These are phyloP conservation scores for Penicillium roqueforti DNA, from an alignment of 495 filamentous ascomycete species.

Conservation along the genomic window DNA sequence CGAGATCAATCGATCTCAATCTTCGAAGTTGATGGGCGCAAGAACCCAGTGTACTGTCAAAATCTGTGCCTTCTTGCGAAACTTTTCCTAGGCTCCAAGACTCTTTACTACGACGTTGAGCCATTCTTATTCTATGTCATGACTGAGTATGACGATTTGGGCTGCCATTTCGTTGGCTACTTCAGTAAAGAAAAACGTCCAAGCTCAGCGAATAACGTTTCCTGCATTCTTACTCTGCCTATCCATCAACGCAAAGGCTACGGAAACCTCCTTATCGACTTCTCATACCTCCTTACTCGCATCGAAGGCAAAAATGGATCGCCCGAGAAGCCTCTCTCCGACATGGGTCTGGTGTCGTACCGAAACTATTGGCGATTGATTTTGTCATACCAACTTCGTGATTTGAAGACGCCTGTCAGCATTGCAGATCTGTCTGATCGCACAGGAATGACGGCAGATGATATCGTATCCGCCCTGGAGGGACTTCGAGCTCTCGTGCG, in stretches of 20 bases:
- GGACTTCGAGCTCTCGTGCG: constrained; percentile 81
- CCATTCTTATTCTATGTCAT: constrained; percentile 98
- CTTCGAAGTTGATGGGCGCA: constrained; percentile 95
- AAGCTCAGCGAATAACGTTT: constrained; percentile 92
- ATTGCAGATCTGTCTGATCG: constrained; percentile 80
- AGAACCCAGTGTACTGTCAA: constrained; percentile 96
- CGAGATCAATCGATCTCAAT: constrained; percentile 90
- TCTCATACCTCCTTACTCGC: constrained; percentile 91
- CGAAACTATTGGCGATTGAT: constrained; percentile 93
- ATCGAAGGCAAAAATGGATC: constrained; percentile 94
- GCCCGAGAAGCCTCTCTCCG: constrained; percentile 94
- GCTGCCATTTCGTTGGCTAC: constrained; percentile 97
- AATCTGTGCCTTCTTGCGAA: constrained; percentile 96
- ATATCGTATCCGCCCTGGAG: constrained; percentile 90
- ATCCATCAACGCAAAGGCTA: constrained; percentile 97
- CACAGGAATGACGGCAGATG: constrained; percentile 93
- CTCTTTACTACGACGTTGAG: constrained; percentile 97
- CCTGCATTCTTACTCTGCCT: constrained; percentile 90
- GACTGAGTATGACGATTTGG: constrained; percentile 88
- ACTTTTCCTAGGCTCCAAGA: constrained; percentile 94
- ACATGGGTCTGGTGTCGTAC: constrained; percentile 96
- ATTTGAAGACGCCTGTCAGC: constrained; percentile 63
- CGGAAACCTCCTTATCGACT: constrained; percentile 93
- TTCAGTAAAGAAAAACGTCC: constrained; percentile 99
- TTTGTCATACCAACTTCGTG: constrained; percentile 71